These are phyloP conservation scores for Cephalotrichum gorgonifer DNA, from an alignment of 2,329 filamentous ascomycete species.

Conservation along the genomic window DNA sequence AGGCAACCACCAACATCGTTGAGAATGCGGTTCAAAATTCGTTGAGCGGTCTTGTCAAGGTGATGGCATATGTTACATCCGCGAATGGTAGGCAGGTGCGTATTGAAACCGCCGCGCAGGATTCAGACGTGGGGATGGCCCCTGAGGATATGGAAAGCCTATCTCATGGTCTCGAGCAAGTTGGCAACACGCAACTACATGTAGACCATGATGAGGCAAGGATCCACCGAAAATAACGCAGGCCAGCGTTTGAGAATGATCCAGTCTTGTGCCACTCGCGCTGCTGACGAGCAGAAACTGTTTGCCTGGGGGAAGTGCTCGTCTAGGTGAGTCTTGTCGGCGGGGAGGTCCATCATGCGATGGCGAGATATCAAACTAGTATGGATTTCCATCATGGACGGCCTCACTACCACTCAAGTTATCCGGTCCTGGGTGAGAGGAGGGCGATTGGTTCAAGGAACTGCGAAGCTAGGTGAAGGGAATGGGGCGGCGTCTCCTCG, in stretches of 20 bases:
- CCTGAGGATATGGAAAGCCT: slow-evolving; percentile 45
- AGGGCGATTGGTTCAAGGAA: no score
- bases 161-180: slow-evolving; percentile 50
- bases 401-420: slow-evolving; percentile 70
- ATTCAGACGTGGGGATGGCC: slow-evolving; percentile 67
- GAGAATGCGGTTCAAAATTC: slow-evolving; percentile 83
- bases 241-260: slow-evolving; percentile 69
- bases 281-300: slow-evolving; percentile 75
- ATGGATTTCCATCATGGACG: slow-evolving; percentile 83
- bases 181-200: slow-evolving; percentile 35
- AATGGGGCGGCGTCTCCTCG: no score
- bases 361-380: background rate
- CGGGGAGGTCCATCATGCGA: background rate
- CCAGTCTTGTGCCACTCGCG: no score
- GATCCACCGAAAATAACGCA: slow-evolving; percentile 18
- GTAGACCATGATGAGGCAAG: background rate
- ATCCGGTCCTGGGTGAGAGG: slow-evolving; percentile 68
- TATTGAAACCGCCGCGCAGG: slow-evolving; percentile 65
- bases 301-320: slow-evolving; percentile 88
- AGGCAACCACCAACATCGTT: slow-evolving; percentile 72
- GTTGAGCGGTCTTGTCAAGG: slow-evolving; percentile 50
- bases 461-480: no score
- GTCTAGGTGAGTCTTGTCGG: slow-evolving; percentile 50
- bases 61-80: slow-evolving; percentile 56
- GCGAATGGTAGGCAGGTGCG: slow-evolving; percentile 40